phyloP scores from a whole-genome alignment of 2,329 filamentous ascomycete genomes.

The Xylaria sp. region DNA sequence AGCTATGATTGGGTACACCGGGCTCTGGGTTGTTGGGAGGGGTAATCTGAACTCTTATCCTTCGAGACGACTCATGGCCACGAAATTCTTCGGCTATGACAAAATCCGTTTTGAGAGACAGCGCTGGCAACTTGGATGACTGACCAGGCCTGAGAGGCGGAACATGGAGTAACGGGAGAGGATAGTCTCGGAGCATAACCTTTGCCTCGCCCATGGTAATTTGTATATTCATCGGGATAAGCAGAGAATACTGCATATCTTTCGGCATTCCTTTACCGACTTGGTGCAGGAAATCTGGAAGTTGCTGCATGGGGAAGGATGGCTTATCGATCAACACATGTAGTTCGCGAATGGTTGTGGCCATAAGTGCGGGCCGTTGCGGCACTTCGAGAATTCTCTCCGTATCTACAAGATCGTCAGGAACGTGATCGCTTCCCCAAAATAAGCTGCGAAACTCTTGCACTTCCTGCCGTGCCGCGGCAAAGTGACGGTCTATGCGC shows the following conservation, averaged over 20 bases:
- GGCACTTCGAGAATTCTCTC: conserved; percentile 90
- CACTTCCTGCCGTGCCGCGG: conserved; percentile 76
- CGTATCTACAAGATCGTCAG: conserved; percentile 82
- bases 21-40: conserved; percentile 74
- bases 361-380: conserved; percentile 84
- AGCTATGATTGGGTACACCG: conserved; percentile 69
- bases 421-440: conserved; percentile 82
- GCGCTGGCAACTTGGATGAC: conserved; percentile 80
- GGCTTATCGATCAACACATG: conserved; percentile 91
- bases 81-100: conserved; percentile 95
- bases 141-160: conserved; percentile 84
- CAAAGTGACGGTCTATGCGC: conserved; percentile 82
- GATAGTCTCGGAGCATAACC: conserved; percentile 91
- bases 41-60: conserved; percentile 85
- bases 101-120: conserved; percentile 89
- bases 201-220: conserved; percentile 91
- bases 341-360: conserved; percentile 82
- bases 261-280: conserved; percentile 97
- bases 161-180: conserved; percentile 89
- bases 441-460: conserved; percentile 82
- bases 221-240: conserved; percentile 89
- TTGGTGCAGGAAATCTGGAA: conserved; percentile 84
- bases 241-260: conserved; percentile 88
- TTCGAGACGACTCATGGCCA: conserved; percentile 80
- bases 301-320: conserved; percentile 83